Conservation (phyloP, 73 alveolate genomes). For the Symbiodinium pilosum region DNA sequence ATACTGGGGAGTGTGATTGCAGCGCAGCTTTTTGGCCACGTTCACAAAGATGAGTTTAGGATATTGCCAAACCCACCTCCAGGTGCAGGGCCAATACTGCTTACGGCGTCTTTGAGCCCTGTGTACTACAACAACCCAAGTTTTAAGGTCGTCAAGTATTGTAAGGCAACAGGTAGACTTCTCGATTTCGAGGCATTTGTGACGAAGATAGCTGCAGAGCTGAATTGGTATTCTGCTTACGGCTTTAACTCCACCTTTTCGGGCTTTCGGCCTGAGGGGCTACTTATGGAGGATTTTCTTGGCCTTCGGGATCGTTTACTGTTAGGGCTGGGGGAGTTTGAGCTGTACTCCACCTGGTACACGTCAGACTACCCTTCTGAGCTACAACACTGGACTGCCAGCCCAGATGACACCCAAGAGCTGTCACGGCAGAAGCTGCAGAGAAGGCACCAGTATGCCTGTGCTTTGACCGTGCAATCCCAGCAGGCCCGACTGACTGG, state of each 20-base stretch:
- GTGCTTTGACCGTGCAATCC: conserved; percentile 6
- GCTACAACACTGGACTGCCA: background rate
- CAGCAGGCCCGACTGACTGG: background rate
- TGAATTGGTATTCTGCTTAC: conserved; percentile 17
- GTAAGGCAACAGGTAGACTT: background rate
- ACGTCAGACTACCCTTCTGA: conserved; percentile 36
- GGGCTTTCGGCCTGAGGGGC: background rate
- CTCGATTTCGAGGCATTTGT: background rate
- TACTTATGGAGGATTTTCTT: background rate
- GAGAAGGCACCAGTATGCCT: conserved; percentile 31
- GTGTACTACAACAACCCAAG: conserved; percentile 39
- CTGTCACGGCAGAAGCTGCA: background rate
- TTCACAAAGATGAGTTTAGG: conserved; percentile 38
- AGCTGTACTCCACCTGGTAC: conserved; percentile 39
- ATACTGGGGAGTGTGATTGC: conserved; percentile 30
- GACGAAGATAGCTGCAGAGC: background rate
- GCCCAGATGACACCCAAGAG: background rate
- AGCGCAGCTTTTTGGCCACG: conserved; percentile 67
- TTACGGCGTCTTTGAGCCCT: conserved; percentile 24
- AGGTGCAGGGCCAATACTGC: conserved; percentile 45
- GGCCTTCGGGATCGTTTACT: too few species aligned
- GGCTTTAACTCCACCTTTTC: background rate
- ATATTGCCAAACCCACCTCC: conserved; percentile 19
- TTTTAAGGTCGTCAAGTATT: background rate
- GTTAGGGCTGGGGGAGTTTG: background rate